These are phyloP conservation scores for Mortierella polycephala DNA, from an alignment of 371 early-diverging fungal genomes.

Conservation along the genomic window DNA sequence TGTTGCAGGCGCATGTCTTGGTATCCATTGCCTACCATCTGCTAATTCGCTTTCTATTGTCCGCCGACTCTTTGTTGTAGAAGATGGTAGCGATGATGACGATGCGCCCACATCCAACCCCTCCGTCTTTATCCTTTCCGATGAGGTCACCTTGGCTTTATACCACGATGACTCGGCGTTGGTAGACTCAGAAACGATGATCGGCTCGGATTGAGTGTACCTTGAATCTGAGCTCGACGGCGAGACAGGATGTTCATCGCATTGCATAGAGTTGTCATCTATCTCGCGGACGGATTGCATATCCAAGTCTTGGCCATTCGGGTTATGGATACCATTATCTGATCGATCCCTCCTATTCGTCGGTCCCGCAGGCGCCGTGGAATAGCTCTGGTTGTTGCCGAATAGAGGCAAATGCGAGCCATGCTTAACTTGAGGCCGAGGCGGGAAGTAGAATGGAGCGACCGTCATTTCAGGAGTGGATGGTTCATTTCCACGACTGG, in stretches of 20 bases:
- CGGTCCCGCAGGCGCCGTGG: slow-evolving; percentile 28
- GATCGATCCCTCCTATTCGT: slow-evolving; percentile 14
- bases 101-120: slow-evolving; percentile 14
- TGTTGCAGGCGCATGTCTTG: slow-evolving; percentile 36
- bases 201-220: slow-evolving; percentile 21
- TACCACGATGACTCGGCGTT: background rate
- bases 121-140: slow-evolving; percentile 28
- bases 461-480: slow-evolving; percentile 24
- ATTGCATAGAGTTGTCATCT: slow-evolving; percentile 36
- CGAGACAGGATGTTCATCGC: slow-evolving; percentile 23
- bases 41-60: slow-evolving; percentile 20
- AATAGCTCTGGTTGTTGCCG: slow-evolving; percentile 10
- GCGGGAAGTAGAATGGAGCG: slow-evolving; percentile 42
- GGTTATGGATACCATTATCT: background rate
- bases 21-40: slow-evolving; percentile 51
- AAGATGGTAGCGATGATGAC: slow-evolving; percentile 12
- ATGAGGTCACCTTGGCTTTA: slow-evolving; percentile 7
- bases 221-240: background rate
- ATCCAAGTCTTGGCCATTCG: background rate
- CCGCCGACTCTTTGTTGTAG: slow-evolving; percentile 8
- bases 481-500: background rate
- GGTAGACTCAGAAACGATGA: slow-evolving; percentile 9
- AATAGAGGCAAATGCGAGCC: background rate
- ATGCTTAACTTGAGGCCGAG: slow-evolving; percentile 21
- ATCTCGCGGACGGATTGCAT: background rate